Evolutionary conservation across 2,329 filamentous ascomycete genomes (phyloP).

Genomic region (Fusarium devonianum): DNA sequence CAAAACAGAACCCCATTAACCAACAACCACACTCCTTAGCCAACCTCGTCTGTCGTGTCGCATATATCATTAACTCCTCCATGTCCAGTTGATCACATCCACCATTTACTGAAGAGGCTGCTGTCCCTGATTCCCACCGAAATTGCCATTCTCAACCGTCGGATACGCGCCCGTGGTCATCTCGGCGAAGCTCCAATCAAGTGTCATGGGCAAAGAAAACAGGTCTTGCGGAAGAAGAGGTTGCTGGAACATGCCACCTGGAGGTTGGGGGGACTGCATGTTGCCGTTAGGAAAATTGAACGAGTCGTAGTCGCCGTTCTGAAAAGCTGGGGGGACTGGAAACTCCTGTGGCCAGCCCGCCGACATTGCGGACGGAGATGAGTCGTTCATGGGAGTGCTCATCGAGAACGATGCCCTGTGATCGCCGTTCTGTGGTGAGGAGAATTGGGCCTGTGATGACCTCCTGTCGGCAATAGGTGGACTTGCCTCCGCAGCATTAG

Average conservation of each 20-base stretch:
- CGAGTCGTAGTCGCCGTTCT: constrained; percentile 52
- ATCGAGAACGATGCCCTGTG: constrained; percentile 38
- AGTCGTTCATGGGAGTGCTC: constrained; percentile 44
- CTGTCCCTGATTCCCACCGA: constrained; percentile 42
- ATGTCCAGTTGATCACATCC: constrained; percentile 9
- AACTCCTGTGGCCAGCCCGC: constrained; percentile 59
- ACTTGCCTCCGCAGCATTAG: constrained; percentile 13
- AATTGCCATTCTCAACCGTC: constrained; percentile 68
- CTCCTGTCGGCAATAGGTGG: constrained; percentile 15
- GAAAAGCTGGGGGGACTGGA: constrained; percentile 43
- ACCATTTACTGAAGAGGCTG: constrained; percentile 1
- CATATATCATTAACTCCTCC: constrained; percentile 37
- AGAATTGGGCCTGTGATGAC: constrained; percentile 38
- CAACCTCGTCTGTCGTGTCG: constrained; percentile 26
- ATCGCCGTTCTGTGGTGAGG: constrained; percentile 39
- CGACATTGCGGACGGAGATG: constrained; percentile 55
- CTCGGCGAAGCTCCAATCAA: constrained; percentile 86
- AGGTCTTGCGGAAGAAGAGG: constrained; percentile 91
- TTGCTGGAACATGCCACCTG: constrained; percentile 69
- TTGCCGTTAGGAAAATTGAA: constrained; percentile 53
- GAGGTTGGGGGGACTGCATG: constrained; percentile 46
- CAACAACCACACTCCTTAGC: constrained; percentile 13
- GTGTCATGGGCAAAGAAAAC: constrained; percentile 94
- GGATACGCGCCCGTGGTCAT: constrained; percentile 72
- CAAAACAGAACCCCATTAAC: constrained; percentile 2